Evolutionary conservation across 345 rosid species (phyloP).

Genomic region (Abelmoschus esculentus): DNA sequence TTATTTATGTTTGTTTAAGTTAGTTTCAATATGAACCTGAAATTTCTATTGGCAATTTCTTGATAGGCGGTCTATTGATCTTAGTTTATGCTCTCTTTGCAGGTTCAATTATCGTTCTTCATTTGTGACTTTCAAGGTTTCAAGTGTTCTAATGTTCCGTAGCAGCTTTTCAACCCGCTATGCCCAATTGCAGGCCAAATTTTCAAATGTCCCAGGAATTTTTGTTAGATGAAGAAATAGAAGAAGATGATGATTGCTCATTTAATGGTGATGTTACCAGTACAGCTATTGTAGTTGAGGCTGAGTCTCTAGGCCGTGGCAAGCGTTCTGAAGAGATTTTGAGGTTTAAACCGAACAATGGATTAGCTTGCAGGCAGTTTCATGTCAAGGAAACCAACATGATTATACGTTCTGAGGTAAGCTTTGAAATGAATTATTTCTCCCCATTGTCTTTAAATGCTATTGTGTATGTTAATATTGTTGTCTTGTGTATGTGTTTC

Average conservation of each 20-base stretch:
- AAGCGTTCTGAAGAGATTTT: conserved; percentile 71
- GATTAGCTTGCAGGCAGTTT: conserved; percentile 74
- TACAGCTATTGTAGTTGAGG: conserved; percentile 42
- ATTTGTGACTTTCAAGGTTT: conserved; percentile 18
- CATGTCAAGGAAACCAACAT: conserved; percentile 81
- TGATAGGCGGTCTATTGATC: conserved; percentile 10
- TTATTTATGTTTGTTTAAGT: too few species aligned
- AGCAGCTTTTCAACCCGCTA: conserved; percentile 32
- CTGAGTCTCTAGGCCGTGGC: conserved; percentile 37
- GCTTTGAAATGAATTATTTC: neutral
- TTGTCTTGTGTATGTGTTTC: neutral
- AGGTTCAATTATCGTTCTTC: conserved; percentile 23
- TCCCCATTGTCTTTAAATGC: neutral
- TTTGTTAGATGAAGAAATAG: conserved; percentile 54
- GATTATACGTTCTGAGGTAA: conserved; percentile 83
- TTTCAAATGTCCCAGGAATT: conserved; percentile 38
- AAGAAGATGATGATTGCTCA: conserved; percentile 46
- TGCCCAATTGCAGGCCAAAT: conserved; percentile 30
- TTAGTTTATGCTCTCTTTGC: conserved; percentile 15
- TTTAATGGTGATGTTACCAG: conserved; percentile 50
- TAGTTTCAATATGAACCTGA: neutral
- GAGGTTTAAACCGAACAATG: conserved; percentile 57
- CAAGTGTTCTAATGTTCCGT: conserved; percentile 37
- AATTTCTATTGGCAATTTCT: neutral
- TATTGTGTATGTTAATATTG: neutral